Base-by-base conservation (phyloP, 139 green algal species). In the Coccomyxa sp. region DNA sequence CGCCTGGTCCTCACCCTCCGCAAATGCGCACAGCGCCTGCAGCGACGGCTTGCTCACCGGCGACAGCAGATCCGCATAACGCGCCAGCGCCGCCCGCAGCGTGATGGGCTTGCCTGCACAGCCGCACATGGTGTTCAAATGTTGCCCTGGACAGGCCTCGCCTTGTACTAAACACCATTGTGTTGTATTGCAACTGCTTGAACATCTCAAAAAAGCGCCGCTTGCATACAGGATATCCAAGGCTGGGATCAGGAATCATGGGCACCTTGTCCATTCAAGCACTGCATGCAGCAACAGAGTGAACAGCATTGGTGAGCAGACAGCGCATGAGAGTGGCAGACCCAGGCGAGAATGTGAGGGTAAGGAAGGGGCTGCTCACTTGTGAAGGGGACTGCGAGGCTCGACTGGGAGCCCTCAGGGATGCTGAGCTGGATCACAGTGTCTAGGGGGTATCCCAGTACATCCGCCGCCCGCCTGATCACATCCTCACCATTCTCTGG, bases 21-120 rank as follows among this genome's bases (percentile, higher is more conserved):
- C 94, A 72, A 89, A 91, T 8, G 86, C 87, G 27, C 95, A 90
- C 38, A 99, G 83, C 31, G 85, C 88, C 29, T 81, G 22, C 55
- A 99, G 83, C 7, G 90, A 88, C 3, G 92, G 80, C 81, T 95
- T 95, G 78, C 87, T 87, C 10, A 94, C 91, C 37, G 81, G 80
- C 7, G 85, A 86, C 68, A 94, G 84, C 77, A 99, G 75, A 81
- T 99, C 96, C 8, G 88, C 86, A 79, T 94, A 92, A 58, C 82
- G 87, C 2, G 92, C 73, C 27, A 99, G 86, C 1, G 90, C 89
- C 29, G 78, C 81, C 0, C 85, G 82, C 39, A 99, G 74, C 10
- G 82, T 89, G 34, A 94, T 64, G 27, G 93, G 90, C 6, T 89
- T 86, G 50, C 50, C 50, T 64, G 50, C 50, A 18, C n/a, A n/a